These are phyloP conservation scores for Boletus reticuloceps DNA, from an alignment of 768 basidiomycete genomes.

Conservation along the genomic window DNA sequence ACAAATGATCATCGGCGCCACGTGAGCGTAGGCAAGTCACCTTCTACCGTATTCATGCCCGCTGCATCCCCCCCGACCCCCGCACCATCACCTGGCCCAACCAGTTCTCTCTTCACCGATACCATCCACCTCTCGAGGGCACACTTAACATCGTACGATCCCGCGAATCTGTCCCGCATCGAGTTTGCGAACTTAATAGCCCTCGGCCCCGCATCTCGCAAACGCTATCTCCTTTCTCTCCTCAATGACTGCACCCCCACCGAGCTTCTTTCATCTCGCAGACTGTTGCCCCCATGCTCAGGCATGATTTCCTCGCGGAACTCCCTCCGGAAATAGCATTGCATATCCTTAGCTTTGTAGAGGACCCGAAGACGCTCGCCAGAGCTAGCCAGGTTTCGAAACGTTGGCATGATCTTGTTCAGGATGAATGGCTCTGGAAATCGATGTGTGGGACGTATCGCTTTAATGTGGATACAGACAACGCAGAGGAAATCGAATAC, in stretches of 20 bases:
- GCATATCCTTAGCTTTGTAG: slow-evolving; percentile 72
- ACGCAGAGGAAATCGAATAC: slow-evolving; percentile 21
- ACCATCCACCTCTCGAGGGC: slow-evolving; percentile 18
- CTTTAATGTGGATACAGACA: slow-evolving; percentile 34
- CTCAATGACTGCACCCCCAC: slow-evolving; percentile 53
- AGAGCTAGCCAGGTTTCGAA: slow-evolving; percentile 68
- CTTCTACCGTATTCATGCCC: slow-evolving; percentile 48
- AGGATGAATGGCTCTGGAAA: slow-evolving; percentile 82
- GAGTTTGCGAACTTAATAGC: slow-evolving; percentile 33
- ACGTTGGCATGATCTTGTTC: slow-evolving; percentile 66
- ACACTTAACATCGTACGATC: slow-evolving; percentile 16
- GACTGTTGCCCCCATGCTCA: slow-evolving; percentile 61
- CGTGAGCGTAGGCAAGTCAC: slow-evolving; percentile 12
- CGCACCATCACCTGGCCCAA: slow-evolving; percentile 54
- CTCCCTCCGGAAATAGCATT: slow-evolving; percentile 71
- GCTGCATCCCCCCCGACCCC: slow-evolving; percentile 59
- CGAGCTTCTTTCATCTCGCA: slow-evolving; percentile 68
- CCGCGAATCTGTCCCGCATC: slow-evolving; percentile 26
- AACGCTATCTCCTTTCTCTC: slow-evolving; percentile 49
- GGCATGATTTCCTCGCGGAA: slow-evolving; percentile 56
- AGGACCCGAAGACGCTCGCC: slow-evolving; percentile 69
- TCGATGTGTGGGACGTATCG: slow-evolving; percentile 61
- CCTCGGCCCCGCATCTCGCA: slow-evolving; percentile 42
- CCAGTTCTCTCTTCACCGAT: slow-evolving; percentile 46
- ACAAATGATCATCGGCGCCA: slow-evolving; percentile 16